phyloP scores from a whole-genome alignment of 176 grass and related monocot genomes.

The Thalia dealbata region DNA sequence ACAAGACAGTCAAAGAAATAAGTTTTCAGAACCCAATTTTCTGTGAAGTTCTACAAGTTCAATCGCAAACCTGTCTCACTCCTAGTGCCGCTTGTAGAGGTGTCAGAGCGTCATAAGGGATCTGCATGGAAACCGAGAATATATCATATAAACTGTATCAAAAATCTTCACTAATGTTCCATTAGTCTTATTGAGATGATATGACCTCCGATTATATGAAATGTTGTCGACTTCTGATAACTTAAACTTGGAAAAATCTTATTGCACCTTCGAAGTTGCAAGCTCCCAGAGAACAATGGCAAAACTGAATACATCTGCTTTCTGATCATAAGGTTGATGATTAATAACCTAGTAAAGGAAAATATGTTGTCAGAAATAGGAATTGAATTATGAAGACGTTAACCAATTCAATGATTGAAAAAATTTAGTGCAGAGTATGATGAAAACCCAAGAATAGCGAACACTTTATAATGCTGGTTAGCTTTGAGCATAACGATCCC shows the following conservation, averaged over 20 bases:
- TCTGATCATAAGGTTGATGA: conserved; percentile 83
- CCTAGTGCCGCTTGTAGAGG: conserved; percentile 87
- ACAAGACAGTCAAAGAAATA: background rate
- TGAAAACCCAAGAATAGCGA: background rate
- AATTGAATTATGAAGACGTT: background rate
- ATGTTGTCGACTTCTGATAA: background rate
- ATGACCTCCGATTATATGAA: background rate
- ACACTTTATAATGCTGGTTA: too few relatives aligned
- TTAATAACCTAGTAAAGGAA: conserved; percentile 58
- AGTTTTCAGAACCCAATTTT: background rate
- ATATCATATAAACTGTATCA: conserved; percentile 3
- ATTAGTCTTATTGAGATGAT: conserved; percentile 10
- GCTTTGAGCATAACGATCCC: too few relatives aligned
- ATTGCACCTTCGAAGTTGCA: conserved; percentile 62
- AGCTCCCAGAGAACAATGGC: conserved; percentile 91
- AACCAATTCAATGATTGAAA: background rate
- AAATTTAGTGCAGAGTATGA: background rate
- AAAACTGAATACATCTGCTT: conserved; percentile 96
- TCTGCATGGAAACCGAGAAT: conserved; percentile 17
- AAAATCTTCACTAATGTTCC: background rate
- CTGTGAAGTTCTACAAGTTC: background rate
- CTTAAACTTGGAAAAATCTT: background rate
- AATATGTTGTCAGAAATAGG: background rate
- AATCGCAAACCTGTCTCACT: conserved; percentile 64
- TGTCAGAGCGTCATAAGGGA: conserved; percentile 84